Evolutionary conservation across 495 filamentous ascomycete genomes (phyloP), one percentile per base, ranked within the genome.

Genomic region (Amphirosellinia nigrospora): DNA sequence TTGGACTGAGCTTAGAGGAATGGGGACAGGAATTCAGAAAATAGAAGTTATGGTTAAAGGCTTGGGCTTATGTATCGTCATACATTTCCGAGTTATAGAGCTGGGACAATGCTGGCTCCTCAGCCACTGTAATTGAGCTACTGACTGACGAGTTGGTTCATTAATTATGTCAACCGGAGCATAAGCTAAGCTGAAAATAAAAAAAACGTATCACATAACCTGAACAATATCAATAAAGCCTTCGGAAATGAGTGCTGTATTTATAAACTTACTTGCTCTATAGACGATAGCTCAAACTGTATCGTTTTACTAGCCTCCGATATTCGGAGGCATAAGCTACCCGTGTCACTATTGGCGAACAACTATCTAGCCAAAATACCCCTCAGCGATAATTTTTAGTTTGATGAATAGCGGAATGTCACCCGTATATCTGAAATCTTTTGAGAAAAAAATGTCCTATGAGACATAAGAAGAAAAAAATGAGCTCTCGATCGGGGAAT

Each of bases 401-500:
- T 46, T 8, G 1, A 50, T 23, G 7, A 50, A 50, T 36, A 3
- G 43, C 21, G 21, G 26, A 53, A 7, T 46, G 19, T 23, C 23
- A 10, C 43, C 16, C 16, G 43, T 28, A 52, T 4, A 28, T 4
- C 6, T 3, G 4, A 23, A 28, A 5, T 9, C 11, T 52, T 16
- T 30, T 13, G 30, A 55, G 4, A 30, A 6, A 15, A 28, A 13
- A 30, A 15, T 10, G 9, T 2, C 8, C 11, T 30, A 15, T 16
- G 13, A 10, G 1, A 30, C 10, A 36, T 2, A 36, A 21, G 16
- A 26, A 19, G 34, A 58, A 58, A 19, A 38, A 0, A n/a, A 38
- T n/a, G 15, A 55, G n/a, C 78, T 79, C 79, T 78, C 76, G 74
- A 78, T 76, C 78, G 79, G 79, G 78, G 79, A 80, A 80, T 80